Evolutionary conservation across 2,329 filamentous ascomycete genomes (phyloP).

Genomic region (Fusarium transvaalense): DNA sequence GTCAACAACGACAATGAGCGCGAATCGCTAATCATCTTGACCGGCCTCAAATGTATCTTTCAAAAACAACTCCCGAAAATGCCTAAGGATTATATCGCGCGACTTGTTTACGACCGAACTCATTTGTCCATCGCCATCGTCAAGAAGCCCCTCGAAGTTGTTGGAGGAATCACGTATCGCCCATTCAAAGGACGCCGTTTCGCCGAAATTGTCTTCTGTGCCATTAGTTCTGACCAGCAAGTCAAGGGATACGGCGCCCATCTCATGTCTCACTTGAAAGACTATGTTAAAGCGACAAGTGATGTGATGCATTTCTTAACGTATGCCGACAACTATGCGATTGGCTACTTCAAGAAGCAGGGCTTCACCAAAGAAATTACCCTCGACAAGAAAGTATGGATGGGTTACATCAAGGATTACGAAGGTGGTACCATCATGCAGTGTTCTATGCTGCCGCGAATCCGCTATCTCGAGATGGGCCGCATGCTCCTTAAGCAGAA

Average conservation of each 20-base stretch:
- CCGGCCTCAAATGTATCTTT: conserved; percentile 96
- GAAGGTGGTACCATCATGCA: conserved; percentile 99
- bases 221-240: conserved; percentile 96
- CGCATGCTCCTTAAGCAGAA: conserved; percentile 98
- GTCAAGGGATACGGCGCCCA: conserved; percentile 99
- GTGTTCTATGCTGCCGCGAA: conserved; percentile 94
- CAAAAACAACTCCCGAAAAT: conserved; percentile 99
- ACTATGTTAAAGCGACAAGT: conserved; percentile 97
- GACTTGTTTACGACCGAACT: conserved; percentile 95
- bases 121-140: conserved; percentile 97
- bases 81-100: conserved; percentile 99
- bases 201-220: conserved; percentile 98
- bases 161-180: conserved; percentile 95
- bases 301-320: conserved; percentile 99
- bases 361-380: conserved; percentile 99
- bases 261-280: conserved; percentile 97
- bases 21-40: conserved; percentile 93
- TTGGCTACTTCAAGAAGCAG: conserved; percentile 99
- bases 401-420: conserved; percentile 99
- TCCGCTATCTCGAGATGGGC: conserved; percentile 92
- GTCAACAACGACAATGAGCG: conserved; percentile 95
- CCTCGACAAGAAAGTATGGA: conserved; percentile 89
- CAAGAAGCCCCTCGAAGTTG: conserved; percentile 95
- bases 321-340: conserved; percentile 98
- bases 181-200: conserved; percentile 93